Conservation (phyloP, 495 filamentous ascomycete species). For the Tirmania nivea region DNA sequence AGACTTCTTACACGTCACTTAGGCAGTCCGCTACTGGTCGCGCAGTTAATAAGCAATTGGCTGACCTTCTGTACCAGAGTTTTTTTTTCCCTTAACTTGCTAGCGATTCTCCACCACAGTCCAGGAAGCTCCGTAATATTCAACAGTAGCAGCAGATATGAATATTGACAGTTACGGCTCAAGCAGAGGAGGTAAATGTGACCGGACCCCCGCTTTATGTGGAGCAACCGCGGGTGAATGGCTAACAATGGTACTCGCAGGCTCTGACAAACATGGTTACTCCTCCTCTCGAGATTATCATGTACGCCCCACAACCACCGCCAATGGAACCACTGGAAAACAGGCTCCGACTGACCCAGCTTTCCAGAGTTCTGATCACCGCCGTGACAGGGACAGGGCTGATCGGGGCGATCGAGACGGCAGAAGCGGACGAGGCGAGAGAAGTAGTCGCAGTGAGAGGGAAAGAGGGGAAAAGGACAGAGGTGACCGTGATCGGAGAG, state of each 20-base stretch:
- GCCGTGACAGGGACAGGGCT: conserved; percentile 18
- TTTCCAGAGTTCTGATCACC: conserved; percentile 15
- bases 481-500: conserved; percentile 1
- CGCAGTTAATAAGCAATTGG: neutral
- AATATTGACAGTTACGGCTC: neutral
- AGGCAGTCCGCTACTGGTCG: too few species aligned
- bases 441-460: neutral
- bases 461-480: neutral
- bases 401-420: conserved; percentile 12
- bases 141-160: neutral
- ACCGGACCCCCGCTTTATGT: too few species aligned
- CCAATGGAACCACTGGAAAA: neutral
- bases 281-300: conserved; percentile 21
- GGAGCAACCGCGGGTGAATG: too few species aligned
- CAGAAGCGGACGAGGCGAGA: conserved; percentile 1
- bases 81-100: too few species aligned
- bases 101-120: neutral
- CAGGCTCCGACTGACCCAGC: neutral
- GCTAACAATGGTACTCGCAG: neutral
- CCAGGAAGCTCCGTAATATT: neutral
- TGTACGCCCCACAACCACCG: conserved; percentile 6
- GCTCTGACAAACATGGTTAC: conserved; percentile 17
- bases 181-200: neutral
- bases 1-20: too few species aligned
- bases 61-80: neutral